Conservation (phyloP, 768 basidiomycete species). For the Suillus fuscotomentosus region DNA sequence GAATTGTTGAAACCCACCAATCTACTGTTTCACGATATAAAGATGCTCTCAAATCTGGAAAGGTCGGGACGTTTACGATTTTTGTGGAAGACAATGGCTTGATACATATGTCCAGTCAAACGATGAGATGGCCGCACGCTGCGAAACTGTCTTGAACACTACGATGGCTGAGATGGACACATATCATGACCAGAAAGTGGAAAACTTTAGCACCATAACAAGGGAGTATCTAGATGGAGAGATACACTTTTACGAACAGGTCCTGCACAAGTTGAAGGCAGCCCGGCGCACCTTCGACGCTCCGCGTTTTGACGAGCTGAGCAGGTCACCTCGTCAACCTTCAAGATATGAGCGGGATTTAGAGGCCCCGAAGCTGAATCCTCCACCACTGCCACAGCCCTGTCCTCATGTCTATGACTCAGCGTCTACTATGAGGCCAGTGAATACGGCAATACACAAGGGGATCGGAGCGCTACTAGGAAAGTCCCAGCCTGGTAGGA, state of each 20-base stretch:
- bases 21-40: constrained; percentile 67
- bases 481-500: constrained; percentile 27
- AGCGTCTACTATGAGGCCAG: constrained; percentile 71
- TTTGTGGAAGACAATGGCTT: background rate
- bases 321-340: constrained; percentile 51
- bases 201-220: constrained; percentile 60
- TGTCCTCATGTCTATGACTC: constrained; percentile 80
- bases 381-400: constrained; percentile 60
- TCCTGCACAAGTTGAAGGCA: constrained; percentile 54
- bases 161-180: constrained; percentile 88
- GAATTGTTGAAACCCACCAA: constrained; percentile 72
- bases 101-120: constrained; percentile 41
- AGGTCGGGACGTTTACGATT: constrained; percentile 27
- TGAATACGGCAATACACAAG: constrained; percentile 71
- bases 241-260: constrained; percentile 73
- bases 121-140: constrained; percentile 68
- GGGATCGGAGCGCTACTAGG: constrained; percentile 66
- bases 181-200: constrained; percentile 70
- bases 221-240: constrained; percentile 77
- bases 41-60: constrained; percentile 42
- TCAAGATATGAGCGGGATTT: constrained; percentile 79
- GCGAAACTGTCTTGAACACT: constrained; percentile 85
- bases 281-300: constrained; percentile 57
- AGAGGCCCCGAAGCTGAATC: constrained; percentile 46
- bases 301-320: constrained; percentile 48